phyloP scores from a whole-genome alignment of 495 filamentous ascomycete genomes.

The Parachaetomium inaequale region DNA sequence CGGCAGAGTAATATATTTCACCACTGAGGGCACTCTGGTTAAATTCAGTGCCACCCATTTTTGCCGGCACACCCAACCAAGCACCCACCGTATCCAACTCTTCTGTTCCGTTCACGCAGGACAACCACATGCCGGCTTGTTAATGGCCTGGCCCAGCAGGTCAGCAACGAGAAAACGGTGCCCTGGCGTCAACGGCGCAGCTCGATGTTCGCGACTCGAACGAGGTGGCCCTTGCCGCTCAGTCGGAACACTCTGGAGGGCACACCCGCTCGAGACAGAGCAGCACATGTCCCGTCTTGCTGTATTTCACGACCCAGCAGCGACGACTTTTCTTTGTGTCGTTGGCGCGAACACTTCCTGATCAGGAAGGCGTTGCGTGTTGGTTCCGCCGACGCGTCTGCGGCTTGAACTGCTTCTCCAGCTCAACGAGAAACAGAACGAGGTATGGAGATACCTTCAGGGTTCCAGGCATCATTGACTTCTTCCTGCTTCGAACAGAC shows the following conservation, averaged over 20 bases:
- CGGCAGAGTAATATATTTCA: slow-evolving; percentile 37
- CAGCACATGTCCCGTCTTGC: no score
- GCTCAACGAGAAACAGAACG: background rate
- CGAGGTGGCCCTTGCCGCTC: no score
- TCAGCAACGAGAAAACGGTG: background rate
- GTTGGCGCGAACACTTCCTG: background rate
- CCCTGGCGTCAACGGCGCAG: background rate
- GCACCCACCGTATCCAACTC: slow-evolving; percentile 16
- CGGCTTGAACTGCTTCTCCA: no score
- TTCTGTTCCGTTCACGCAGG: slow-evolving; percentile 17
- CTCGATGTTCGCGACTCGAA: background rate
- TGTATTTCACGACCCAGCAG: no score
- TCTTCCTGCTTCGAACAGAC: background rate
- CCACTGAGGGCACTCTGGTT: slow-evolving; percentile 35
- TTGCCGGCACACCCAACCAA: slow-evolving; percentile 32
- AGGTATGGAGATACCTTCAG: background rate
- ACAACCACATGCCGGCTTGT: slow-evolving; percentile 27
- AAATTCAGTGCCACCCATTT: slow-evolving; percentile 31
- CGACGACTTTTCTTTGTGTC: background rate
- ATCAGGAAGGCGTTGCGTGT: slow-evolving; percentile 14
- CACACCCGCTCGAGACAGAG: no score
- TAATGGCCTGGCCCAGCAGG: slow-evolving; percentile 8
- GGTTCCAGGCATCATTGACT: background rate
- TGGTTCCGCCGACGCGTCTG: background rate
- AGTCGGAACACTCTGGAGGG: no score